Conservation (phyloP, 331 rosid species). For the Stylosanthes scabra region DNA sequence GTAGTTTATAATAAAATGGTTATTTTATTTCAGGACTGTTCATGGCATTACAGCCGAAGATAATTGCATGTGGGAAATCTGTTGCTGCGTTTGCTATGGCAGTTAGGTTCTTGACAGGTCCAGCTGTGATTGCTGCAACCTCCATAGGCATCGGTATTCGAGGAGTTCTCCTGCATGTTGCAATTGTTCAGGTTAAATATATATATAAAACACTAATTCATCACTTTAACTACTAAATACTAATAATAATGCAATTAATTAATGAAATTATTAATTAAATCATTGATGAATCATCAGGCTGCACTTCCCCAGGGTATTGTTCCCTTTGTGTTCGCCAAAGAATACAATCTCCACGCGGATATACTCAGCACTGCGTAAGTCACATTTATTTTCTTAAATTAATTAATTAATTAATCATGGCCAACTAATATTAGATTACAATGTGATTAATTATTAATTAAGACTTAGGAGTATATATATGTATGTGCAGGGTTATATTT, state of each 20-base stretch:
- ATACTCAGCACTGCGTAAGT: constrained; percentile 99
- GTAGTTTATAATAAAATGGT: too few species aligned
- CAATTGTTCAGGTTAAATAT: constrained; percentile 84
- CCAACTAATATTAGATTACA: too few species aligned
- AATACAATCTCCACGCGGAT: constrained; percentile 93
- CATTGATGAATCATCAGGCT: constrained; percentile 55
- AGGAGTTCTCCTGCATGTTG: constrained; percentile 88
- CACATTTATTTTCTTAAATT: too few species aligned
- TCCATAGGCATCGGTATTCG: constrained; percentile 87
- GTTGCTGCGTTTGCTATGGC: constrained; percentile 98
- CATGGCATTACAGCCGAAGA: constrained; percentile 97
- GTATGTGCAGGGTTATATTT: constrained; percentile 83
- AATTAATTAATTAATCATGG: too few species aligned
- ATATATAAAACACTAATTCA: not conserved
- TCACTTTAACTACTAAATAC: not conserved
- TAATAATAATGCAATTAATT: not conserved
- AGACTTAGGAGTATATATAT: too few species aligned
- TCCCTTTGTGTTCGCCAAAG: constrained; percentile 97
- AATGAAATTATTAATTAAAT: not conserved
- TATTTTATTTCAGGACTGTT: constrained; percentile 62
- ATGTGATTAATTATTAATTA: too few species aligned
- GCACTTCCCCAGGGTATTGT: constrained; percentile 99
- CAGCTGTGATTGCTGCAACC: constrained; percentile 95
- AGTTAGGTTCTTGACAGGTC: constrained; percentile 96
- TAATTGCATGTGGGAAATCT: constrained; percentile 94